These are phyloP conservation scores for Clonostachys byssicola DNA, from an alignment of 2,329 filamentous ascomycete genomes.

Conservation along the genomic window DNA sequence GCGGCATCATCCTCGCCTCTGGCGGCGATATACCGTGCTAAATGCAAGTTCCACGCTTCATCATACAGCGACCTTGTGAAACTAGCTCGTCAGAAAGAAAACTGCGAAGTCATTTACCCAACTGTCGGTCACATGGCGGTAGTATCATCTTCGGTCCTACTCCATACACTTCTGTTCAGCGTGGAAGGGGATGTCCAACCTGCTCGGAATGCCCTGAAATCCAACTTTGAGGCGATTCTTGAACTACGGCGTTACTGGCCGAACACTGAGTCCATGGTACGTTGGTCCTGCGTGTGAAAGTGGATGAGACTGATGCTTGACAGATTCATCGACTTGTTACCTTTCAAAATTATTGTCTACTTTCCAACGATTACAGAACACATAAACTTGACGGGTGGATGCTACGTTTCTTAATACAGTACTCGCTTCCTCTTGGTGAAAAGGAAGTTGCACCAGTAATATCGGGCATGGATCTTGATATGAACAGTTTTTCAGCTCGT, in stretches of 20 bases:
- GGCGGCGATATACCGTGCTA: background rate
- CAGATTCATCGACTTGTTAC: conserved; percentile 8
- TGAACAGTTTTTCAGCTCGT: too few species aligned
- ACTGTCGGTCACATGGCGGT: conserved; percentile 12
- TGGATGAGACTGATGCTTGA: background rate
- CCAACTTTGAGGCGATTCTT: conserved; percentile 10
- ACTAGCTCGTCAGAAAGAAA: background rate
- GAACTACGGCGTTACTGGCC: conserved; percentile 10
- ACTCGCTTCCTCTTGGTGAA: conserved; percentile 5
- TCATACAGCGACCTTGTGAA: conserved; percentile 15
- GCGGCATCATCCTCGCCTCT: background rate
- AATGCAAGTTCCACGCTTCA: conserved; percentile 19
- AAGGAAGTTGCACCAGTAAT: conserved; percentile 9
- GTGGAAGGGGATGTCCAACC: conserved; percentile 3
- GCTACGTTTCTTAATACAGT: conserved; percentile 8
- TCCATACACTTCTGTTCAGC: conserved; percentile 11
- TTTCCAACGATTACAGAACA: conserved; percentile 5
- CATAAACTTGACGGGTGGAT: conserved; percentile 11
- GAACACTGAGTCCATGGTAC: conserved; percentile 5
- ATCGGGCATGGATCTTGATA: too few species aligned
- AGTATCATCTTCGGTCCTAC: conserved; percentile 9
- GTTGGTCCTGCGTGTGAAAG: background rate
- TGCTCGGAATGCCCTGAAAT: conserved; percentile 5
- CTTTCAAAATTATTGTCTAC: conserved; percentile 9
- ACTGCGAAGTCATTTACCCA: conserved; percentile 7